Conservation (phyloP, 257 asterid genomes). For the Penstemon eatonii region DNA sequence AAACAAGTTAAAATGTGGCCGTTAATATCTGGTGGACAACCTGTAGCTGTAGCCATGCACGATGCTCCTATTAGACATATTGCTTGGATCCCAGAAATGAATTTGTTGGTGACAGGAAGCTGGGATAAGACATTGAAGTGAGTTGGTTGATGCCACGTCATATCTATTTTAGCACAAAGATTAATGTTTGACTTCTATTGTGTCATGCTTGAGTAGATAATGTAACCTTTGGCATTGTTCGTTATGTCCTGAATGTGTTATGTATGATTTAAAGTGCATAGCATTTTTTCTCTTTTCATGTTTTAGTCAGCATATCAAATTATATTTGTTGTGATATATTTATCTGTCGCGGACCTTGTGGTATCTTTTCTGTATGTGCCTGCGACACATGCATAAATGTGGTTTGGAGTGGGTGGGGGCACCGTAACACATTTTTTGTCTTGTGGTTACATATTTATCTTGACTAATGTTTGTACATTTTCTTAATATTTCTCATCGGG, state of each 20-base stretch:
- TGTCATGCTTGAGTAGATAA: not conserved
- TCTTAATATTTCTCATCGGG: not conserved
- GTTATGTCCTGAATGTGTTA: not conserved
- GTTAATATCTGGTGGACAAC: conserved; percentile 66
- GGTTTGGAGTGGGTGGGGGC: not conserved
- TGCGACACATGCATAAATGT: not conserved
- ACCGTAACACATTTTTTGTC: not conserved
- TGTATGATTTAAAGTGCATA: not conserved
- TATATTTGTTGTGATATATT: too few relatives aligned
- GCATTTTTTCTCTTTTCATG: too few relatives aligned
- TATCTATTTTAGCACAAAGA: not conserved
- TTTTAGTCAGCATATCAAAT: too few relatives aligned
- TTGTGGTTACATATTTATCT: conserved; percentile 4
- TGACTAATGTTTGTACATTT: not conserved
- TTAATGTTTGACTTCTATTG: not conserved
- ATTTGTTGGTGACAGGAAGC: conserved; percentile 82
- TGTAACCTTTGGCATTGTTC: not conserved
- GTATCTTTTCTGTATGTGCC: not conserved
- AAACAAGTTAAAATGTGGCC: conserved; percentile 99
- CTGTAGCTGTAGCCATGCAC: conserved; percentile 87
- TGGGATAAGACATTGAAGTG: conserved; percentile 96
- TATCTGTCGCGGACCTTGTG: too few relatives aligned
- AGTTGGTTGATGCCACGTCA: conserved; percentile 18
- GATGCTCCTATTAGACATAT: conserved; percentile 87
- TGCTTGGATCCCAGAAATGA: conserved; percentile 94